Evolutionary conservation across 495 filamentous ascomycete genomes (phyloP).

Genomic region (Penicillium tannophilum): DNA sequence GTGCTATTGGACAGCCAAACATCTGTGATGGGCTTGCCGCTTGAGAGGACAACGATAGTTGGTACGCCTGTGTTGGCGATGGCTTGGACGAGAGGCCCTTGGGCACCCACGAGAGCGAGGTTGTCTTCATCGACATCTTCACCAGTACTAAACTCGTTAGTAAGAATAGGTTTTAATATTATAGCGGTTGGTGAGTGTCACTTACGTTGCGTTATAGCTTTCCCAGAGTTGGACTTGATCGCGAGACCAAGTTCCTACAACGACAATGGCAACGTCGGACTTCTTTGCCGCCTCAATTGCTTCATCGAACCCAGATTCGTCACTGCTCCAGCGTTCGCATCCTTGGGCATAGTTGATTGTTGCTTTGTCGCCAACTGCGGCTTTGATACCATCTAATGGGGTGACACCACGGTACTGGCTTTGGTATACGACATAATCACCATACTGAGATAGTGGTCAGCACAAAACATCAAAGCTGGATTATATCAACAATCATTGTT

Average conservation of each 20-base stretch:
- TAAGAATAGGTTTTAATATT: neutral
- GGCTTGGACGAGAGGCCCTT: slow-evolving; percentile 62
- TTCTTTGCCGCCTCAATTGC: slow-evolving; percentile 63
- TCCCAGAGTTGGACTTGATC: slow-evolving; percentile 69
- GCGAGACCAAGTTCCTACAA: slow-evolving; percentile 75
- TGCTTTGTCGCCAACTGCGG: slow-evolving; percentile 53
- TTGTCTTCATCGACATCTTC: slow-evolving; percentile 67
- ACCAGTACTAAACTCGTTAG: slow-evolving; percentile 52
- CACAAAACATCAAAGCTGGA: neutral
- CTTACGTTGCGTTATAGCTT: slow-evolving; percentile 64
- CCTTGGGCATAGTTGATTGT: slow-evolving; percentile 66
- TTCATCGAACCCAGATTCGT: slow-evolving; percentile 62
- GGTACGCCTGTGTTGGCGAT: slow-evolving; percentile 66
- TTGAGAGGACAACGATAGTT: slow-evolving; percentile 71
- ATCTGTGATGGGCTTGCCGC: slow-evolving; percentile 65
- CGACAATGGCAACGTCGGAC: slow-evolving; percentile 69
- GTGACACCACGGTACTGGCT: slow-evolving; percentile 64
- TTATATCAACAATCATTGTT: neutral
- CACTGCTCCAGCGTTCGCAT: slow-evolving; percentile 72
- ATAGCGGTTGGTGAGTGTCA: slow-evolving; percentile 4
- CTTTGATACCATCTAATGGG: slow-evolving; percentile 66
- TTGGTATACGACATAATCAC: slow-evolving; percentile 66
- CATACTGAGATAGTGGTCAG: slow-evolving; percentile 47
- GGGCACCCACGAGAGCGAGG: slow-evolving; percentile 69
- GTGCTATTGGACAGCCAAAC: slow-evolving; percentile 59